Percentiles rank a stretch among this genome's conserved stretches.
These are phyloP conservation scores for Colletotrichum cereale DNA, from an alignment of 2,329 filamentous ascomycete species.

Conservation along the genomic window DNA sequence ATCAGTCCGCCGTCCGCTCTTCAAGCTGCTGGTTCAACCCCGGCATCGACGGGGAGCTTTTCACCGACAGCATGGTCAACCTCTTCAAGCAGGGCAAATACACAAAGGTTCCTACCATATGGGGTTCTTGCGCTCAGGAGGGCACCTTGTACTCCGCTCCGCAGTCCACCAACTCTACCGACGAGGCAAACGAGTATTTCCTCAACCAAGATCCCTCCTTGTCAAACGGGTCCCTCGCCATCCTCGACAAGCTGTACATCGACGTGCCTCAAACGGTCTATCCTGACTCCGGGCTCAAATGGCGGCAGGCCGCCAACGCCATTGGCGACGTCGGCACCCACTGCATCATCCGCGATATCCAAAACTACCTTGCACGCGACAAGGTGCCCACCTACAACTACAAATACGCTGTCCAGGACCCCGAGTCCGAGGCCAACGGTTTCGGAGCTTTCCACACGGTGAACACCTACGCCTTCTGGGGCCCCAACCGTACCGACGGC, in stretches of 20 bases:
- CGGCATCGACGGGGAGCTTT: conserved; percentile 65
- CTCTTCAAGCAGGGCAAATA: conserved; percentile 63
- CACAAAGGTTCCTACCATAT: conserved; percentile 66
- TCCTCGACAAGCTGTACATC: conserved; percentile 52
- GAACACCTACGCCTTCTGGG: conserved; percentile 77
- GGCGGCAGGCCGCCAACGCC: conserved; percentile 52
- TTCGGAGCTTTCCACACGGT: conserved; percentile 76
- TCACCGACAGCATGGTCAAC: conserved; percentile 63
- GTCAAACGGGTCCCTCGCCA: conserved; percentile 47
- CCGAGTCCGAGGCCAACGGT: conserved; percentile 62
- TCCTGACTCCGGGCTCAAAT: conserved; percentile 50
- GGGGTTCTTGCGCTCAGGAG: conserved; percentile 54
- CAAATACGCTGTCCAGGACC: conserved; percentile 76
- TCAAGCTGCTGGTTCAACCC: conserved; percentile 48
- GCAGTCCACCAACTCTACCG: conserved; percentile 48
- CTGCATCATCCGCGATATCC: conserved; percentile 51
- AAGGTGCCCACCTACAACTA: conserved; percentile 71
- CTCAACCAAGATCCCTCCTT: conserved; percentile 51
- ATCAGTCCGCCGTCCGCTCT: conserved; percentile 42
- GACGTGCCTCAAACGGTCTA: conserved; percentile 50
- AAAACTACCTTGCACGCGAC: conserved; percentile 46
- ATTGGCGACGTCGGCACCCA: conserved; percentile 53
- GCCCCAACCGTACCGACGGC: conserved; percentile 65
- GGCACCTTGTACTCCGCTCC: conserved; percentile 53
- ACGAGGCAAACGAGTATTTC: conserved; percentile 50